Evolutionary conservation across 352 stramenopile genomes (phyloP).

Genomic region (Globisporangium iwayamae): DNA sequence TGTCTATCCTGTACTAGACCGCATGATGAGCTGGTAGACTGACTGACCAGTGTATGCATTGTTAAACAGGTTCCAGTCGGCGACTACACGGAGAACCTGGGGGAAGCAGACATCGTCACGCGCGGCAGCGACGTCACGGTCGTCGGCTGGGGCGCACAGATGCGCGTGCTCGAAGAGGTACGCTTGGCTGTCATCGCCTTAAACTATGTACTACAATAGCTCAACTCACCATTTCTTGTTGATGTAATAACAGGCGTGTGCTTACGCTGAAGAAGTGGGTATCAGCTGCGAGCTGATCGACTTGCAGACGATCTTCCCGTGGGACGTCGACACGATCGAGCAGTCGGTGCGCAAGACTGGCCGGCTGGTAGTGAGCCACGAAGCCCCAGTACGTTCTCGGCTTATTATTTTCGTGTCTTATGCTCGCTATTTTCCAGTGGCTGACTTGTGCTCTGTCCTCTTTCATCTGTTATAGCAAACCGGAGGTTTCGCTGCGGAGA

Average conservation of each 20-base stretch:
- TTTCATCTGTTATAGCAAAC: conserved; percentile 48
- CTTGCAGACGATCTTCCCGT: conserved; percentile 96
- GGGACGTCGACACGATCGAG: conserved; percentile 94
- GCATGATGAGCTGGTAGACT: background rate
- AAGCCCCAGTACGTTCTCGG: conserved; percentile 86
- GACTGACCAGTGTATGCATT: background rate
- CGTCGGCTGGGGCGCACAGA: conserved; percentile 92
- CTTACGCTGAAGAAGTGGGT: conserved; percentile 87
- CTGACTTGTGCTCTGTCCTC: conserved; percentile 1
- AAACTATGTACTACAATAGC: background rate
- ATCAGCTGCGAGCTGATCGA: conserved; percentile 98
- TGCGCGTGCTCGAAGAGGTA: conserved; percentile 33
- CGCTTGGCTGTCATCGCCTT: background rate
- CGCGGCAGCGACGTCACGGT: conserved; percentile 93
- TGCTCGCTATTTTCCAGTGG: conserved; percentile 2
- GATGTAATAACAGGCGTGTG: conserved; percentile 76
- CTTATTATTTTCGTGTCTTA: background rate
- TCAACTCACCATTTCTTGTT: background rate
- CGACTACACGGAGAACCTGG: conserved; percentile 94
- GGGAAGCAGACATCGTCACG: conserved; percentile 93
- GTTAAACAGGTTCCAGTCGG: conserved; percentile 82
- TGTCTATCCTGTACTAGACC: background rate
- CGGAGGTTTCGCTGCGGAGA: conserved; percentile 94
- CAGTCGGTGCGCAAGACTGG: conserved; percentile 97
- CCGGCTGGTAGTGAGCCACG: conserved; percentile 94